Conservation (phyloP, 345 rosid species). For the Gossypium herbaceum region DNA sequence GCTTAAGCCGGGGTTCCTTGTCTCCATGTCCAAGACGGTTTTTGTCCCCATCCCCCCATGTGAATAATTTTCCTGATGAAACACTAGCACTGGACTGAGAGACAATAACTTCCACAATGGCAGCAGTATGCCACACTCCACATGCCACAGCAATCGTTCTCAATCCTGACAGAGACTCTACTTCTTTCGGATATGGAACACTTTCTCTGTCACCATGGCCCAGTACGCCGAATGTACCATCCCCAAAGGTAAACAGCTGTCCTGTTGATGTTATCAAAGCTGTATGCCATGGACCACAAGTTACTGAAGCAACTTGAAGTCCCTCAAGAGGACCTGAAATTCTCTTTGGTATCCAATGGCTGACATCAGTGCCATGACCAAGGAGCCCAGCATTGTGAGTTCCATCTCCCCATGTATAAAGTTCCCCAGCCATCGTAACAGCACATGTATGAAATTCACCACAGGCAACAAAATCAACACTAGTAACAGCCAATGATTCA, state of each 20-base stretch:
- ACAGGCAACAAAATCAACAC: slow-evolving; percentile 81
- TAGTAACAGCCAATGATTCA: slow-evolving; percentile 64
- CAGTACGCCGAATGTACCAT: slow-evolving; percentile 92
- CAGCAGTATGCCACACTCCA: slow-evolving; percentile 99
- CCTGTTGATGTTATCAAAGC: slow-evolving; percentile 82
- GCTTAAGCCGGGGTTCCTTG: slow-evolving; percentile 83
- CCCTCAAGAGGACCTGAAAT: slow-evolving; percentile 93
- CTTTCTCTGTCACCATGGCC: slow-evolving; percentile 84
- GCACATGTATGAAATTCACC: slow-evolving; percentile 98
- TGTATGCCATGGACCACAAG: slow-evolving; percentile 99
- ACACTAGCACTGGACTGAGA: slow-evolving; percentile 71
- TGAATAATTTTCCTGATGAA: slow-evolving; percentile 85
- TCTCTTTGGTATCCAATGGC: slow-evolving; percentile 99
- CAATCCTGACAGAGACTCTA: slow-evolving; percentile 82
- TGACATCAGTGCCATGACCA: slow-evolving; percentile 82
- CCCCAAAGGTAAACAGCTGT: slow-evolving; percentile 93
- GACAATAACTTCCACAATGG: slow-evolving; percentile 87
- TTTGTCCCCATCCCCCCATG: slow-evolving; percentile 99
- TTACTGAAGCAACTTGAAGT: slow-evolving; percentile 77
- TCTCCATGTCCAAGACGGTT: slow-evolving; percentile 95
- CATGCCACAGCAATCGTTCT: slow-evolving; percentile 80
- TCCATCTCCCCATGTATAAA: slow-evolving; percentile 99
- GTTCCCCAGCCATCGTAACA: slow-evolving; percentile 85
- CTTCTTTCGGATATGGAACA: slow-evolving; percentile 73
- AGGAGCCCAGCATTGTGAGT: slow-evolving; percentile 90